A percentile compares a stretch with the other conserved stretches of the same genome.
Evolutionary conservation across 257 asterid species (phyloP).

Genomic region (Plantago ovata): DNA sequence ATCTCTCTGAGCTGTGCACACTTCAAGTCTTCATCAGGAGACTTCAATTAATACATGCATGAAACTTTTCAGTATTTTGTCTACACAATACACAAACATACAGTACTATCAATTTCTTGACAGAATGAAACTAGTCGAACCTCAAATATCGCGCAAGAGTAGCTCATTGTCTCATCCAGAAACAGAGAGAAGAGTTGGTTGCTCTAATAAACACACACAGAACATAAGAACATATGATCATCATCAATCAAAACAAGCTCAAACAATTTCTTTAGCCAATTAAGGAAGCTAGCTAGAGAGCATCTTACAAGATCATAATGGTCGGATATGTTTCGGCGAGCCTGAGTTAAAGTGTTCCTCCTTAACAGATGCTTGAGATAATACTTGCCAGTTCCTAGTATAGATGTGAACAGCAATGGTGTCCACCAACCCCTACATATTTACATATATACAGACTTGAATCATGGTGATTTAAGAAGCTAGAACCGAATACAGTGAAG

Average conservation of each 20-base stretch:
- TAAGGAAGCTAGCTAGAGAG: background rate
- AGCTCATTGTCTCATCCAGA: constrained; percentile 80
- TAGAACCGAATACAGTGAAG: no score
- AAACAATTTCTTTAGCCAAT: background rate
- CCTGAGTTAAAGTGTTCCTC: constrained; percentile 55
- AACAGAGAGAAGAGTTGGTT: constrained; percentile 66
- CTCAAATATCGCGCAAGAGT: constrained; percentile 71
- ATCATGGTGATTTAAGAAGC: no score
- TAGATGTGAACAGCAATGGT: constrained; percentile 46
- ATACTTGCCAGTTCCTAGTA: constrained; percentile 64
- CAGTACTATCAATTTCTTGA: no score
- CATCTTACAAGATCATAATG: constrained; percentile 53
- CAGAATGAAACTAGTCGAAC: constrained; percentile 26
- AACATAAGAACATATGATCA: no score
- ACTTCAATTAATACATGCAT: constrained; percentile 23
- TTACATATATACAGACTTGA: no score
- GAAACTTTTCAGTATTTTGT: background rate
- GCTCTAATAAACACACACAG: constrained; percentile 65
- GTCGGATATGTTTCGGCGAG: constrained; percentile 61
- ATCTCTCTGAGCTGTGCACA: constrained; percentile 55
- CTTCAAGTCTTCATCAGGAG: constrained; percentile 61
- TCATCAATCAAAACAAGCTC: no score
- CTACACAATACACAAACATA: no score
- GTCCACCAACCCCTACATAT: no score
- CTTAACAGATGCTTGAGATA: constrained; percentile 49